Conservation (phyloP, 140 eudicot genomes). For the Flaveria floridana region DNA sequence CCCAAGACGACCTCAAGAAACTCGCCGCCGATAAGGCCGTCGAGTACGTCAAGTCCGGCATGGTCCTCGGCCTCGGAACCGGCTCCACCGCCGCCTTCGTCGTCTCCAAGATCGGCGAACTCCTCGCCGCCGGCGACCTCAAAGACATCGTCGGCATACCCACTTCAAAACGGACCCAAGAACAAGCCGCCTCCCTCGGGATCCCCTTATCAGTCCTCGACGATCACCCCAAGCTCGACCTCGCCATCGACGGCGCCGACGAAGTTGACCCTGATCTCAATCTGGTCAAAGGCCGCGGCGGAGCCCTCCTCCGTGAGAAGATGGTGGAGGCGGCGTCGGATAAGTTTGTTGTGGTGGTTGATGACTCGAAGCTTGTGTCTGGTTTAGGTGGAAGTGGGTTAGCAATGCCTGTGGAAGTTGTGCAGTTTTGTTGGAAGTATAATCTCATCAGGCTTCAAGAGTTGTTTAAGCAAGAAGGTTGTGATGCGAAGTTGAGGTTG, state of each 20-base stretch:
- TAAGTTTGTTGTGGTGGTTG: constrained; percentile 82
- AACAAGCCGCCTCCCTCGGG: constrained; percentile 67
- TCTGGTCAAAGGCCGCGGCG: constrained; percentile 92
- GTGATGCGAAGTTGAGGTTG: constrained; percentile 79
- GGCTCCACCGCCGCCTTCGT: constrained; percentile 99
- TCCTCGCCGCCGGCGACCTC: constrained; percentile 52
- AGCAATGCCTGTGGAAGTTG: constrained; percentile 98
- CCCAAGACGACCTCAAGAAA: constrained; percentile 92
- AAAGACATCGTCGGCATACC: constrained; percentile 76
- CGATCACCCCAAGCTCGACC: constrained; percentile 72
- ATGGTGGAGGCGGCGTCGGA: constrained; percentile 89
- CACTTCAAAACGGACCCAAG: constrained; percentile 83
- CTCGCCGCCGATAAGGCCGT: constrained; percentile 97
- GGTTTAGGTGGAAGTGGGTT: constrained; percentile 86
- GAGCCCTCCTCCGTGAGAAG: constrained; percentile 81
- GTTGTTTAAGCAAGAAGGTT: constrained; percentile 61
- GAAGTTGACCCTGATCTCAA: constrained; percentile 88
- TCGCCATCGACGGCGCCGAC: constrained; percentile 95
- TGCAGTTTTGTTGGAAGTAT: constrained; percentile 93
- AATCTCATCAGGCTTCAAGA: constrained; percentile 64
- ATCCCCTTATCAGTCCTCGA: constrained; percentile 85
- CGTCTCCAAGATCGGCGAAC: constrained; percentile 75
- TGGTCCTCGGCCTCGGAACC: constrained; percentile 95
- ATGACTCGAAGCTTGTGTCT: constrained; percentile 72
- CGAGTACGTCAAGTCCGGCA: constrained; percentile 73